Base-by-base conservation (phyloP, 805 yeast genomes). In the Pichia membranifaciens region DNA sequence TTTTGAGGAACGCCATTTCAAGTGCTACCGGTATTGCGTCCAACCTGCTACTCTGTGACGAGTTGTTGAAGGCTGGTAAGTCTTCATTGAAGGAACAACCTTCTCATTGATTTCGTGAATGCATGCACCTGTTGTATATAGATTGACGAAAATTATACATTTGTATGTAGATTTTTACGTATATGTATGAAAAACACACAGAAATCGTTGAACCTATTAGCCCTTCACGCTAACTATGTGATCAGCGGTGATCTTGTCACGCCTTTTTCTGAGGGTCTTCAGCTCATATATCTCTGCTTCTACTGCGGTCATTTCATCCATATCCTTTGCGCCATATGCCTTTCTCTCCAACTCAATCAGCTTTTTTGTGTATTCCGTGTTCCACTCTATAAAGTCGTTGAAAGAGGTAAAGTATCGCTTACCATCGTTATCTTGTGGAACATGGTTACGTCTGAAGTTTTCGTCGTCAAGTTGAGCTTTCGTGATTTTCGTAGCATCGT, bases 11-110 rank as follows among this genome's bases (percentile, higher is more conserved):
- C 65, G 96, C 96, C 9, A 73, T 93, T 45, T 81, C 89, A 43
- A 82, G 95, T 40, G 96, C 98, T 34, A 84, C 95, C 1, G 96
- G 96, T 45, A 93, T 93, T 59, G 91, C 99, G 1, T 82, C 93
- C 53, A 93, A 93, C 64, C 71, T 93, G 59, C 75, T 93, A 55
- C 74, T 93, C 53, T 93, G 99, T 73, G 99, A 93, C 70, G 99
- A 93, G 70, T 75, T 93, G 55, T 76, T 93, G 61, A 89, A 91
- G 71, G 99, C 99, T 2, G 99, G 99, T 42, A 80, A 95, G 58
- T 87, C 96, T 13, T 86, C 96, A 10, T 74, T 89, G 70, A 88
- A 90, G 68, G 81, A 81, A 16, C 42, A 38, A 28, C 43, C 35
- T 13, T 35, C 9, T 4, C 43, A 40, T 9, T 15, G 20, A 33